Base-by-base conservation (phyloP, 768 basidiomycete species). In the Russula vinacea region DNA sequence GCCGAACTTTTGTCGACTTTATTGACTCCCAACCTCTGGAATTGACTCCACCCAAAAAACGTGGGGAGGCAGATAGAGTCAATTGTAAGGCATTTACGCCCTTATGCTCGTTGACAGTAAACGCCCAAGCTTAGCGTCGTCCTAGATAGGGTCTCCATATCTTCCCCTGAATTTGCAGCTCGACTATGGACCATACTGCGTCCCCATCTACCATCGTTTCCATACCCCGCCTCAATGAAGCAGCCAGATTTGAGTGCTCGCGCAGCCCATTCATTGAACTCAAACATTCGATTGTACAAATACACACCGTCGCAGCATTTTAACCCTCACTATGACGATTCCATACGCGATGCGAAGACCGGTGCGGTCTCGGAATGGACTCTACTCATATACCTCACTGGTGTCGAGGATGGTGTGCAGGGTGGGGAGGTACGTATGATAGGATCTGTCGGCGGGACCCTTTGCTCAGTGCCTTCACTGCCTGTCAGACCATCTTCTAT, bases 401-500 rank as follows among this genome's bases (percentile, higher is more conserved):
- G 90, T 1, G 72, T 71, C 5, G 86, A 90, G 69, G 88, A 90
- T 70, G 88, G 87, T 19, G 83, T 91, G 2, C 78, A 84, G 69
- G 88, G 88, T 37, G 88, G 88, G 7, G 84, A 89, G 76, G 84
- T 84, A 70, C 47, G 73, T 45, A n/a, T 33, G 32, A 9, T 35
- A 5, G 42, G 42, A 56, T 45, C 26, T 33, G 14, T 26, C 14
- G 1, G n/a, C n/a, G 5, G 29, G 16, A 39, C 56, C n/a, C 57
- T 16, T 13, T 10, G n/a, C 44, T 54, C 16, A 33, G 22, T 39
- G 50, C 59, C 60, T 45, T 26, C 69, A n/a, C n/a, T n/a, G n/a
- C n/a, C n/a, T n/a, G n/a, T n/a, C n/a, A 90, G 85, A 92, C 90
- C 0, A 72, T 87, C 17, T 92, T 92, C 72, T 88, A 90, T 72